Evolutionary conservation across 2,329 filamentous ascomycete genomes (phyloP).

Genomic region (Dothiorella sarmentorum): DNA sequence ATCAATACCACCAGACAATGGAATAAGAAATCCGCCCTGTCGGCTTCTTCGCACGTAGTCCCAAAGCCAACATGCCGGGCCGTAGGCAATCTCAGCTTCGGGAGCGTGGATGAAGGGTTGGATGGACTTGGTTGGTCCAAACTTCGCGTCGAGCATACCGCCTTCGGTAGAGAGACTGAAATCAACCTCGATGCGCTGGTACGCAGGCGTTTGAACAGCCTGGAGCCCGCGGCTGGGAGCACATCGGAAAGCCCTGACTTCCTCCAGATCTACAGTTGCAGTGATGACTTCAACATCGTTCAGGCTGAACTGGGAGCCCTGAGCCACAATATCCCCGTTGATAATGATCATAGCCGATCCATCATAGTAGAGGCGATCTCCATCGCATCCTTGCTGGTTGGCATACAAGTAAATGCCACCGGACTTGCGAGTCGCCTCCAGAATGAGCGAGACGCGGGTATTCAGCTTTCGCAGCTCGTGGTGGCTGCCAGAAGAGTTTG

Average conservation of each 20-base stretch:
- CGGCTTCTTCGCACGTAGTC: conserved; percentile 56
- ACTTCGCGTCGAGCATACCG: conserved; percentile 43
- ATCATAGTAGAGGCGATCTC: conserved; percentile 34
- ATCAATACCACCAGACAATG: conserved; percentile 60
- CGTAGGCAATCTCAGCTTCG: conserved; percentile 62
- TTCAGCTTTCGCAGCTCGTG: conserved; percentile 65
- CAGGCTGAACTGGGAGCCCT: conserved; percentile 64
- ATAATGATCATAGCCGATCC: conserved; percentile 62
- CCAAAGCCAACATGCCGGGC: conserved; percentile 65
- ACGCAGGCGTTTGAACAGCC: conserved; percentile 48
- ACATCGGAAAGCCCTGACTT: conserved; percentile 62
- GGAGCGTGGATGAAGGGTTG: conserved; percentile 56
- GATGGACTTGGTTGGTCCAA: conserved; percentile 46
- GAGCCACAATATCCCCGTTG: conserved; percentile 61
- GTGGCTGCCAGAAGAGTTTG: conserved; percentile 66
- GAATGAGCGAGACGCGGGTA: conserved; percentile 61
- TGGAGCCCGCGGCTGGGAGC: conserved; percentile 56
- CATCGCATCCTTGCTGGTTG: conserved; percentile 55
- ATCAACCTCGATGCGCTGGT: conserved; percentile 45
- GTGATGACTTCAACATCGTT: conserved; percentile 54
- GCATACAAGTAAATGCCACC: conserved; percentile 63
- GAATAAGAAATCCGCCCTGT: conserved; percentile 55
- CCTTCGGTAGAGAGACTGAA: conserved; percentile 43
- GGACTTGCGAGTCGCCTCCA: conserved; percentile 60
- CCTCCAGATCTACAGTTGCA: conserved; percentile 60